Evolutionary conservation across 257 asterid genomes (phyloP).

Genomic region (Petunia secreta): DNA sequence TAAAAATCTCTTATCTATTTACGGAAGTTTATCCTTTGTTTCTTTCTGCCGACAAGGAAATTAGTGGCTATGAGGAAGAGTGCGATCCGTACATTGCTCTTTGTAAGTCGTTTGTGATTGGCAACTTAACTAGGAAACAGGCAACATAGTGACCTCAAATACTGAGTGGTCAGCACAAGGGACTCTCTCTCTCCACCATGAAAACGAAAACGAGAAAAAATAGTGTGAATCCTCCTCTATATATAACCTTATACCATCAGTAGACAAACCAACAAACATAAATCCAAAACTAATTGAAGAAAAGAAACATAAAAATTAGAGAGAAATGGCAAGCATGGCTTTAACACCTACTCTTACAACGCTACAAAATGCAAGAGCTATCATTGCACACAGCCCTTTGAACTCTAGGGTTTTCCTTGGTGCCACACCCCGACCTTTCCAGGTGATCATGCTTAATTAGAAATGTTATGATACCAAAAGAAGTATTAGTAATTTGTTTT

Average conservation of each 20-base stretch:
- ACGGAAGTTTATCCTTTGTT: not conserved
- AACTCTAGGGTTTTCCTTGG: conserved; percentile 33
- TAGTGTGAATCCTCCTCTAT: conserved; percentile 26
- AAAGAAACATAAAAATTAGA: not conserved
- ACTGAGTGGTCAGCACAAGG: conserved; percentile 34
- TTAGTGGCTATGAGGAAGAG: conserved; percentile 8
- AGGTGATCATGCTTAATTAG: conserved; percentile 33
- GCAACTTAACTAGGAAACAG: conserved; percentile 7
- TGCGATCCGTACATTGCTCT: conserved; percentile 10
- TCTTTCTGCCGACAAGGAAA: not conserved
- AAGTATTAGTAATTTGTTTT: too few species aligned
- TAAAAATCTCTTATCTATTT: too few species aligned
- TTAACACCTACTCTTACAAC: conserved; percentile 41
- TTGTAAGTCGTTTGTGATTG: not conserved
- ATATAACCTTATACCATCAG: conserved; percentile 4
- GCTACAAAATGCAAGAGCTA: conserved; percentile 44
- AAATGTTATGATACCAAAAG: too few species aligned
- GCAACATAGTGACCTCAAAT: conserved; percentile 19
- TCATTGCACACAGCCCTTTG: conserved; percentile 30
- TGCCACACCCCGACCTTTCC: conserved; percentile 38
- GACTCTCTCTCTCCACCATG: not conserved
- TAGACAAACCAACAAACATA: not conserved
- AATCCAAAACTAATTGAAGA: not conserved
- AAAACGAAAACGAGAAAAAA: too few species aligned
- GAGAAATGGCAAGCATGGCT: conserved; percentile 51